Evolutionary conservation across 1,139 yeast genomes (phyloP).

Genomic region (Yarrowia galli): DNA sequence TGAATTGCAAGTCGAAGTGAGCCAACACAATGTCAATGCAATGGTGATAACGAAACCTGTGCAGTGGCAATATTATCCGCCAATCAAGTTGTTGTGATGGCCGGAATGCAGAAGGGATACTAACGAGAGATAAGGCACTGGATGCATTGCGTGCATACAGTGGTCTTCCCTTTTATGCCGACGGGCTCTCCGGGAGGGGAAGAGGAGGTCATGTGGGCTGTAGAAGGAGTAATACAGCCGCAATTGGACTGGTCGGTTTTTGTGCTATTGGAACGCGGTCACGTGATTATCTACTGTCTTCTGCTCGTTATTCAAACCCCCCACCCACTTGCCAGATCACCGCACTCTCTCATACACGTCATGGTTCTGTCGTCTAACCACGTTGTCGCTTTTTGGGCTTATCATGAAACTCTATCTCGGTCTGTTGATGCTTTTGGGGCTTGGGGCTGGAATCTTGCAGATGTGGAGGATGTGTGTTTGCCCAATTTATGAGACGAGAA

Average conservation of each 20-base stretch:
- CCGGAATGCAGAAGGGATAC: background rate
- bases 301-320: no score
- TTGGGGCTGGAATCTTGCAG: background rate
- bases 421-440: slow-evolving; percentile 4
- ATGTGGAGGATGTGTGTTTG: background rate
- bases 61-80: background rate
- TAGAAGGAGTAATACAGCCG: background rate
- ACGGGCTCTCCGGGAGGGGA: slow-evolving; percentile 34
- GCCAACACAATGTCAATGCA: no score
- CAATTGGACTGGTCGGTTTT: background rate
- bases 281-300: no score
- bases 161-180: background rate
- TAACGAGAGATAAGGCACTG: slow-evolving; percentile 9
- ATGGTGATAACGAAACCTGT: background rate
- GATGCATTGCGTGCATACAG: slow-evolving; percentile 31
- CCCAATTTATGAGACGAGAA: no score
- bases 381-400: slow-evolving; percentile 25
- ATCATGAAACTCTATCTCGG: slow-evolving; percentile 17
- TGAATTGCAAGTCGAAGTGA: no score
- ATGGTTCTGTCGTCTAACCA: background rate
- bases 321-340: no score
- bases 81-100: slow-evolving; percentile 3
- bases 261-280: background rate
- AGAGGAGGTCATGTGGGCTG: background rate
- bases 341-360: background rate